phyloP scores from a whole-genome alignment of 2,329 filamentous ascomycete species.

The Pseudocercospora fijiensis region DNA sequence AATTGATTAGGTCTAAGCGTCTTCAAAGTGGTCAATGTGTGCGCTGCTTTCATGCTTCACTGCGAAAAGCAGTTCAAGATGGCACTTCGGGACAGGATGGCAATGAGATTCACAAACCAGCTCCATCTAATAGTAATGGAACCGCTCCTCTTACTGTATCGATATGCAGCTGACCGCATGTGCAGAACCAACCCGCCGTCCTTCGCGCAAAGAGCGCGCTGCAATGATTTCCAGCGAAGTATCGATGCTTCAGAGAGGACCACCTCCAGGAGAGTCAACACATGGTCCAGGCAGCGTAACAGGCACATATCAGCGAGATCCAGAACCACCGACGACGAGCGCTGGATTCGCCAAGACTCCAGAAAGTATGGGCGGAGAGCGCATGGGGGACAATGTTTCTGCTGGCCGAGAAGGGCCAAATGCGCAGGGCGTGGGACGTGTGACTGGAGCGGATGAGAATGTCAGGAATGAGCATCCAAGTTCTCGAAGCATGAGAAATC shows the following conservation, averaged over 20 bases:
- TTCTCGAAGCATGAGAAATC: neutral
- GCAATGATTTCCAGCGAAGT: slow-evolving; percentile 31
- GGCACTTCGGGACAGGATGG: slow-evolving; percentile 7
- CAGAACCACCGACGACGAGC: slow-evolving; percentile 14
- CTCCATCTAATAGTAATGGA: slow-evolving; percentile 16
- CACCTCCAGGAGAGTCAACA: slow-evolving; percentile 22
- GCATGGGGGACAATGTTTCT: slow-evolving; percentile 30
- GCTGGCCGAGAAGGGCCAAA: slow-evolving; percentile 28
- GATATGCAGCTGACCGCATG: neutral
- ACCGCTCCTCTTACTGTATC: neutral
- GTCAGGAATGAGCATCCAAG: slow-evolving; percentile 18
- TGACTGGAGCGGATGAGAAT: slow-evolving; percentile 10
- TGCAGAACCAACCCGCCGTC: slow-evolving; percentile 10
- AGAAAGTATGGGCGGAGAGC: slow-evolving; percentile 13
- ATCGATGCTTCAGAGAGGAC: slow-evolving; percentile 28
- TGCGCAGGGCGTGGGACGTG: slow-evolving; percentile 24
- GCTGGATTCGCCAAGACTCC: slow-evolving; percentile 24
- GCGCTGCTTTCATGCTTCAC: slow-evolving; percentile 27
- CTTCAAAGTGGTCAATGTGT: slow-evolving; percentile 25
- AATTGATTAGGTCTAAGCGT: slow-evolving; percentile 17
- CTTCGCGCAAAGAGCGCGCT: slow-evolving; percentile 25
- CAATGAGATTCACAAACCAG: slow-evolving; percentile 13
- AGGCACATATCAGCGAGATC: slow-evolving; percentile 21
- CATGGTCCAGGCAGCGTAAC: slow-evolving; percentile 17
- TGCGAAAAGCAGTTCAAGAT: slow-evolving; percentile 15